Base-by-base conservation (phyloP, 192 early-diverging fungal species). In the Jimgerdemannia flammicorona region DNA sequence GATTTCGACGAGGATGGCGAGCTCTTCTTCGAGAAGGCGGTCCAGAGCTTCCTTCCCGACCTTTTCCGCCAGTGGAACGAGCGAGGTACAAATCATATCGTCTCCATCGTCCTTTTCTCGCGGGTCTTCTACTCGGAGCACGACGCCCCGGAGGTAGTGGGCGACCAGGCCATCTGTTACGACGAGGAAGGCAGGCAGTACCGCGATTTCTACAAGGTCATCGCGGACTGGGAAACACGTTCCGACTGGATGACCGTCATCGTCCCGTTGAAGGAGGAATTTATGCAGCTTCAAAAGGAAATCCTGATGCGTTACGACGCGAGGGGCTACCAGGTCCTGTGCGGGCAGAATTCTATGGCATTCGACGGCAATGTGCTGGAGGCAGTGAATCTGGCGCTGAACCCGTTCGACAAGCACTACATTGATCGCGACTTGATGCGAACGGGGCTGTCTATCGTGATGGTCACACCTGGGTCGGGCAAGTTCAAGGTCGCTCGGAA, bases 1-100 rank as follows among this genome's bases (percentile, higher is more conserved):
- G 92, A 96, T 54, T 98, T 97, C 87, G 96, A 96, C 70, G 97
- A 98, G 75, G 97, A 99, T 77, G 96, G 97, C 7, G 95, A 98
- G 78, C 82, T 99, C 39, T 95, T 92, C 80, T 97, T 94, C 84
- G 97, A 97, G 81, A 96, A 95, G 80, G 93, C 91, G 4, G 90
- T 98, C 66, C 90, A 94, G 78, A 90, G 91, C 70, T 98, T 97
- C 78, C 81, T 99, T 14, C 92, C 94, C 0, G 91, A 95, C 67
- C 84, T 99, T 69, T 98, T 99, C 81, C 79, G 85, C 74, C 85
- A 88, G 69, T 99, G 97, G 97, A 91, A 90, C 74, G 85, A 88
- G 4, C 76, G 84, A 29, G 89, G 90, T 49, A 90, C 95, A 43
- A 99, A 98, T 79, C 97, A 99, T 77, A 90, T 97, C 20, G 94